Evolutionary conservation across 2,329 filamentous ascomycete species (phyloP).

Genomic region (Penicillium sp.): DNA sequence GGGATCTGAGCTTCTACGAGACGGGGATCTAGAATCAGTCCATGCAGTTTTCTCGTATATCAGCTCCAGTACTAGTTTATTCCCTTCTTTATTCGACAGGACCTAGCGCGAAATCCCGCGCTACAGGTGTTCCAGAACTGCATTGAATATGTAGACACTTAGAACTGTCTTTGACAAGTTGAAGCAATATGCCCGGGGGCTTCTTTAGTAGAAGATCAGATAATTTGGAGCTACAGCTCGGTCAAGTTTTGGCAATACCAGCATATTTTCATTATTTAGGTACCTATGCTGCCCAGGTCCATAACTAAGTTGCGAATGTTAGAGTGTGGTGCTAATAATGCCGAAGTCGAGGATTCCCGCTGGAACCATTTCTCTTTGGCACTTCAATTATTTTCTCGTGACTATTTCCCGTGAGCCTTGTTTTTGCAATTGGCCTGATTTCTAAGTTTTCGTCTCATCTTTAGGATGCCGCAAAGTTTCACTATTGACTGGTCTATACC

Average conservation of each 20-base stretch:
- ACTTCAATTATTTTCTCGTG: neutral
- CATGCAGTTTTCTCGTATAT: neutral
- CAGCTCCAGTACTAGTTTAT: neutral
- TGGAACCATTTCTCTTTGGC: slow-evolving; percentile 4
- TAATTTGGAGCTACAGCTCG: slow-evolving; percentile 57
- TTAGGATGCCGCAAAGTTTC: neutral
- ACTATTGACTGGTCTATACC: neutral
- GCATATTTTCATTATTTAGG: too few species aligned
- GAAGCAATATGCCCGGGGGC: too few species aligned
- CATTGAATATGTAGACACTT: too few species aligned
- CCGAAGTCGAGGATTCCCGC: slow-evolving; percentile 13
- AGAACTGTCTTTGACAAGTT: too few species aligned
- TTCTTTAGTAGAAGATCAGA: slow-evolving; percentile 50
- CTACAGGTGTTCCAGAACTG: too few species aligned
- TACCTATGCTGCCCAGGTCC: neutral
- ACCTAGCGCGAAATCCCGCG: too few species aligned
- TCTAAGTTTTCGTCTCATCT: neutral
- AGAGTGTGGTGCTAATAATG: slow-evolving; percentile 15
- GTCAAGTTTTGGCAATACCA: too few species aligned
- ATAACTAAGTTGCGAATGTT: slow-evolving; percentile 11
- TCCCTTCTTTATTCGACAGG: too few species aligned
- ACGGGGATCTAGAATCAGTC: neutral
- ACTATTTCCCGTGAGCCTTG: too few species aligned
- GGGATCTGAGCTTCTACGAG: neutral
- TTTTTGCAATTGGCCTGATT: neutral